A percentile compares a stretch with the other conserved stretches of the same genome.
phyloP scores from a whole-genome alignment of 129 eudicot genomes.

The Arctium minus region DNA sequence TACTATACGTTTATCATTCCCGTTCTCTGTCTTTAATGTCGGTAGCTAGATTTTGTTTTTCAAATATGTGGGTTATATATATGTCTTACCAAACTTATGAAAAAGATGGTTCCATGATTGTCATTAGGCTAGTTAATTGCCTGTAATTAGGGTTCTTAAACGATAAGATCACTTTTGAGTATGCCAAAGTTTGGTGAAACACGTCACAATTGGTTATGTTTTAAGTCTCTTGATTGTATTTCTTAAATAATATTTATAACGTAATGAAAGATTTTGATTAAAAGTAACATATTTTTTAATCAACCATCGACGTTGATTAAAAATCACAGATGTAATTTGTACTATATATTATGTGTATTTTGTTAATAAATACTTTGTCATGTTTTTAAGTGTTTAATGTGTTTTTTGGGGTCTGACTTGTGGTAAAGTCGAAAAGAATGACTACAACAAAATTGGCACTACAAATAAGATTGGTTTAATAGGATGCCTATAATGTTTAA shows the following conservation, averaged over 20 bases:
- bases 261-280: background rate
- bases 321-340: background rate
- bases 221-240: background rate
- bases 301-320: background rate
- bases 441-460: too few species aligned
- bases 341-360: background rate
- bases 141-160: constrained; percentile 1
- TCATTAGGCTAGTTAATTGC: constrained; percentile 26
- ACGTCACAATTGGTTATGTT: constrained; percentile 14
- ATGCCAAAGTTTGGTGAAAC: constrained; percentile 9
- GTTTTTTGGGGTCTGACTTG: too few species aligned
- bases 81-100: constrained; percentile 31
- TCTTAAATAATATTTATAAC: background rate
- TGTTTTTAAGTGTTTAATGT: background rate
- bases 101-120: constrained; percentile 16
- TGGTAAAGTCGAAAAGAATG: background rate
- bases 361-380: background rate
- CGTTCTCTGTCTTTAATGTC: constrained; percentile 20
- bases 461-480: too few species aligned
- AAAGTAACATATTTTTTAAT: background rate
- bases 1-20: constrained; percentile 6
- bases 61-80: background rate
- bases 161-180: background rate
- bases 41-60: constrained; percentile 14
- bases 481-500: too few species aligned